Conservation (phyloP, 2,329 filamentous ascomycete genomes). For the Lomentospora prolificans region DNA sequence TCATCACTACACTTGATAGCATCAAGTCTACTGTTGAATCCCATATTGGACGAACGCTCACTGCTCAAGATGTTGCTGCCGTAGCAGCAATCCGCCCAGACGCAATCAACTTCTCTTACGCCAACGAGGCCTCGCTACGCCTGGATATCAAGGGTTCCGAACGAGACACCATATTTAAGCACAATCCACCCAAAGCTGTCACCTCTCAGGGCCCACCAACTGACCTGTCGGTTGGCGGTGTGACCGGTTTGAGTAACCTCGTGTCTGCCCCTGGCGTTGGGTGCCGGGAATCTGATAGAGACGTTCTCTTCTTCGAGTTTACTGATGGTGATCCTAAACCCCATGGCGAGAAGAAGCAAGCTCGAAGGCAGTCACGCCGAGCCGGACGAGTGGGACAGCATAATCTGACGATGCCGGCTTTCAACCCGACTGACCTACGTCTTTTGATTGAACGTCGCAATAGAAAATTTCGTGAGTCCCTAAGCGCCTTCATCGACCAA, state of each 20-base stretch:
- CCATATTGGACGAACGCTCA: constrained; percentile 63
- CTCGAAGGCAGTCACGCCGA: constrained; percentile 26
- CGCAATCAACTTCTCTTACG: constrained; percentile 74
- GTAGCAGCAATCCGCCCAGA: constrained; percentile 70
- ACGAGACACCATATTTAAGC: constrained; percentile 53
- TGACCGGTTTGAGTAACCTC: constrained; percentile 35
- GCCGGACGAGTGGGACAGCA: constrained; percentile 45
- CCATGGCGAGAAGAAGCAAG: constrained; percentile 61
- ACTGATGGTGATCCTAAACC: constrained; percentile 77
- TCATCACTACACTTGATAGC: constrained; percentile 84
- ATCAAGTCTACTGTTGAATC: constrained; percentile 76
- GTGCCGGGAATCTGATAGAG: constrained; percentile 17
- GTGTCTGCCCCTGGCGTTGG: constrained; percentile 15
- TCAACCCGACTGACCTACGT: constrained; percentile 26
- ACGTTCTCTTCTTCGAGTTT: constrained; percentile 86
- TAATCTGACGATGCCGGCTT: constrained; percentile 58
- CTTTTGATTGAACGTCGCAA: constrained; percentile 80
- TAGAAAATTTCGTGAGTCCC: constrained; percentile 65
- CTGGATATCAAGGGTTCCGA: constrained; percentile 65
- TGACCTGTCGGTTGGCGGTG: constrained; percentile 47
- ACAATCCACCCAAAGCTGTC: not conserved
- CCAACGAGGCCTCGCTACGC: constrained; percentile 75
- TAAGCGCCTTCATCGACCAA: constrained; percentile 66
- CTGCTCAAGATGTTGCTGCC: constrained; percentile 69
- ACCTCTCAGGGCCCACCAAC: constrained; percentile 36